Conservation (phyloP, 2,329 filamentous ascomycete species). For the Alternaria consortialis region DNA sequence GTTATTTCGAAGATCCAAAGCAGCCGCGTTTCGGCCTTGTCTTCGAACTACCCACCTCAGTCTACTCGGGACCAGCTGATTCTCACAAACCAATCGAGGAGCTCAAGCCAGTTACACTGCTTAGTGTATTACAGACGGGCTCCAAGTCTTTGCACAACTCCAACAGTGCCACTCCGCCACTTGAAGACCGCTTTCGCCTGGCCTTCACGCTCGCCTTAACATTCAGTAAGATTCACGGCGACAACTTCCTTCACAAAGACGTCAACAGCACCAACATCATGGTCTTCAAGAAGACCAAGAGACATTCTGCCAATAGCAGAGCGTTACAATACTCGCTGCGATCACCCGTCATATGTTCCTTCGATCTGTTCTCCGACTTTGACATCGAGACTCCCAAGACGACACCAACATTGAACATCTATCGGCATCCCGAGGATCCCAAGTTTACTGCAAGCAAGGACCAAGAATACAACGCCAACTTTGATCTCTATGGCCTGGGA, state of each 20-base stretch:
- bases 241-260: conserved; percentile 75
- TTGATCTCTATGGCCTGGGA: conserved; percentile 76
- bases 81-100: conserved; percentile 55
- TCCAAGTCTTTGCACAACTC: conserved; percentile 55
- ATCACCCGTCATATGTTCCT: conserved; percentile 74
- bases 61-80: conserved; percentile 61
- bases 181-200: conserved; percentile 80
- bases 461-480: conserved; percentile 46
- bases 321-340: conserved; percentile 64
- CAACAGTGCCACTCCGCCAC: conserved; percentile 56
- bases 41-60: conserved; percentile 72
- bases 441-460: conserved; percentile 44
- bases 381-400: conserved; percentile 57
- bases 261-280: conserved; percentile 73
- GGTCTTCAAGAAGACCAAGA: conserved; percentile 64
- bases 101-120: conserved; percentile 55
- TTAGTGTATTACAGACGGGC: conserved; percentile 58
- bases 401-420: conserved; percentile 63
- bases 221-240: conserved; percentile 75
- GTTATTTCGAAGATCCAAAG: conserved; percentile 77
- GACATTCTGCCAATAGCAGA: conserved; percentile 55
- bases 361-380: conserved; percentile 73
- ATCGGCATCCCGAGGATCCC: conserved; percentile 70
- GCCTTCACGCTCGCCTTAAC: conserved; percentile 77
- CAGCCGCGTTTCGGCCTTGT: conserved; percentile 75